Evolutionary conservation across 1,284 basidiomycete genomes (phyloP), one percentile per base, ranked within the genome.

Genomic region (Kwoniella shivajii): DNA sequence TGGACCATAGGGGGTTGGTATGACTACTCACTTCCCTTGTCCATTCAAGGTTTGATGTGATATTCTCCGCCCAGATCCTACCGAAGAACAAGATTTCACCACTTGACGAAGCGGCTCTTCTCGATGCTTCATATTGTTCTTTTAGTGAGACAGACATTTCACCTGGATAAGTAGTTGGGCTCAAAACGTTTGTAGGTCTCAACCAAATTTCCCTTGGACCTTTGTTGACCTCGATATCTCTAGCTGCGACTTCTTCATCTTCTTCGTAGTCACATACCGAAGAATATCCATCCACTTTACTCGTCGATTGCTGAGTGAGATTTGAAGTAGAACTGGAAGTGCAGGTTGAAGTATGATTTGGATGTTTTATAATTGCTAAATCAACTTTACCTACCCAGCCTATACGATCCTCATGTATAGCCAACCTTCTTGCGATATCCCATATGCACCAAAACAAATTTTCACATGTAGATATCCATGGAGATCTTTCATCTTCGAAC

Each of bases 31-130:
- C 71, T 22, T 59, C 46, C 1, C 29, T 45, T 3, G 63, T 68
- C 31, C 63, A 73, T 36, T 55, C 61, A 1, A 65, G 22, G 46
- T 67, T 58, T 9, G 26, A 31, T 3, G 55, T 29, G n/a, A 73
- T 55, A 39, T 63, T 69, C 27, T 56, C 55, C 1, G 61, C 57
- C 36, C 69, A 73, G 6, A 73, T 59, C 31, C 69, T 62, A 4
- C 65, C 71, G 52, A 57, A 71, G 52, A 67, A 73, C 24, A 72
- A 54, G 5, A 68, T 51, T 56, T 73, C 71, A 5, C 43, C 38
- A 30, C 56, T 59, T 10, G 24, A 26, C 11, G 14, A 16, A 4
- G 64, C 65, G 4, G 34, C 44, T 29, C 49, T 56, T 22, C 50
- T 31, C 3, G 67, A 65, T 3, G 16, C 22, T 18, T 57, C 60